These are phyloP conservation scores for Annona squamosa DNA, from an alignment of 164 flowering plant genomes.

Conservation along the genomic window DNA sequence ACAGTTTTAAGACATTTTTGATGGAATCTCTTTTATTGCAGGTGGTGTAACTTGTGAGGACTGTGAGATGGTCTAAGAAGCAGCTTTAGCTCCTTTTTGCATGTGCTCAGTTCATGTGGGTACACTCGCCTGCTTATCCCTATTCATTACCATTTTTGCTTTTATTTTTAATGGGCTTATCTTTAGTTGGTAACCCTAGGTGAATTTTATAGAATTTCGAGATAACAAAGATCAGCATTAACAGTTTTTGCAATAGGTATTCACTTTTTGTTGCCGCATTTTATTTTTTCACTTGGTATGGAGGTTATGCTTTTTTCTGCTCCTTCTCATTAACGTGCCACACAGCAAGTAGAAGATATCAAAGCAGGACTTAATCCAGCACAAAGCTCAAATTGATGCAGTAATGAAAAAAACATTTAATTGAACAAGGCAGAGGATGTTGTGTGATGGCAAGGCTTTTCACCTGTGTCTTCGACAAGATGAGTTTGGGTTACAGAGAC, in stretches of 20 bases:
- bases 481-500: too few species aligned
- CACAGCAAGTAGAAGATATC: not conserved
- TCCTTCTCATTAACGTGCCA: not conserved
- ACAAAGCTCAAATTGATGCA: too few species aligned
- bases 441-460: too few species aligned
- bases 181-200: not conserved
- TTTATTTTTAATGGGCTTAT: not conserved
- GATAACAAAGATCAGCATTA: not conserved
- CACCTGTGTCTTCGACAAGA: too few species aligned
- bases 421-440: too few species aligned
- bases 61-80: not conserved
- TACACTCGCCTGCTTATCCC: not conserved
- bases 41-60: slow-evolving; percentile 58
- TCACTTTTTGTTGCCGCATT: not conserved
- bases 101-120: not conserved
- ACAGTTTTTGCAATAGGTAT: not conserved
- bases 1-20: not conserved
- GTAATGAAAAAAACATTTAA: too few species aligned
- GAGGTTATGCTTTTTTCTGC: not conserved
- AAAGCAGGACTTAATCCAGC: too few species aligned
- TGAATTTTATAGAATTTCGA: not conserved
- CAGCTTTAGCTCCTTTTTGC: not conserved
- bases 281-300: not conserved
- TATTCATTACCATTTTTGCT: not conserved
- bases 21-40: slow-evolving; percentile 23